Evolutionary conservation across 2,329 filamentous ascomycete genomes (phyloP).

Genomic region (Neofusicoccum cordaticola): DNA sequence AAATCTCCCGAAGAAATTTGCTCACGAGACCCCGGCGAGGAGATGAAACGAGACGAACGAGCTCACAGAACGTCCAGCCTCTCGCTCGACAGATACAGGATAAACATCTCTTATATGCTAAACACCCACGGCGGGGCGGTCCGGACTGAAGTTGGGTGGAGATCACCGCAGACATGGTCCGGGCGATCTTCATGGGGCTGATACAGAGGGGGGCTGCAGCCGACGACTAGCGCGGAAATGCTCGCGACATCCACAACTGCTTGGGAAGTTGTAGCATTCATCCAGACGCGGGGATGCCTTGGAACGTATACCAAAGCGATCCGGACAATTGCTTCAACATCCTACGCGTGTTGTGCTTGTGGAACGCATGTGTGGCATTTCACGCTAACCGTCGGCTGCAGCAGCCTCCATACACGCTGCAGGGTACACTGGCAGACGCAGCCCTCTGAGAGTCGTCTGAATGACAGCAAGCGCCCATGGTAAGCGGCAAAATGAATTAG

Average conservation of each 20-base stretch:
- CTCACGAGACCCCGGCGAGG: background rate
- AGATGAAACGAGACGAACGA: background rate
- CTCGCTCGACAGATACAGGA: background rate
- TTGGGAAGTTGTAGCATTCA: no score
- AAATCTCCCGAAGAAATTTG: background rate
- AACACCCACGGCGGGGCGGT: background rate
- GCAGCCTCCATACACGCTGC: no score
- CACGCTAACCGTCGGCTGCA: no score
- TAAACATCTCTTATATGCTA: background rate
- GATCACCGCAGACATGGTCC: background rate
- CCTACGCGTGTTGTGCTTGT: no score
- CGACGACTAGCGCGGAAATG: background rate
- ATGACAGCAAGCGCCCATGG: background rate
- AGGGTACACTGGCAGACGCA: no score
- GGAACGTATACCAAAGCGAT: no score
- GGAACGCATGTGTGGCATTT: no score
- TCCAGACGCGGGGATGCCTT: no score
- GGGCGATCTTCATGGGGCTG: slow-evolving; percentile 1
- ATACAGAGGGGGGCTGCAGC: background rate
- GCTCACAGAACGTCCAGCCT: no score
- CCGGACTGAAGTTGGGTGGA: background rate
- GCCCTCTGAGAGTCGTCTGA: background rate
- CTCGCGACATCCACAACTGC: no score
- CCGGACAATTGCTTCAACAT: no score
- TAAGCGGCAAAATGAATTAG: background rate